Evolutionary conservation across 176 grass and related monocot species (phyloP), one percentile per base, ranked within the genome.

Genomic region (Oryza brachyantha): DNA sequence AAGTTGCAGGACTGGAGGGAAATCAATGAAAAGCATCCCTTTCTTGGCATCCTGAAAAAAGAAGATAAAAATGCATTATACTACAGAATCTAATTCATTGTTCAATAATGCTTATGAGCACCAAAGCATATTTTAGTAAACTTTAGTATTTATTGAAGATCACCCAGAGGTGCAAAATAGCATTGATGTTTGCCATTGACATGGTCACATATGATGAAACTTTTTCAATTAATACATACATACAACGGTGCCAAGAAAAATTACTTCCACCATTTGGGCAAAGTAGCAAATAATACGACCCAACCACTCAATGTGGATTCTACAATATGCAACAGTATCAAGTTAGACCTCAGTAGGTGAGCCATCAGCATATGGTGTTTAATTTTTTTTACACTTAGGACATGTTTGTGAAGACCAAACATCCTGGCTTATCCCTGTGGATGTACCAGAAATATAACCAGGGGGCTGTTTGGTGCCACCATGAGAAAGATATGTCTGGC

Each of bases 1-100:
- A 78, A 93, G 87, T 76, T 93, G 87, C 74, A 93, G 67, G 85
- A 93, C 91, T 76, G 91, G 87, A 66, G 91, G 91, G 28, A 93
- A 93, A 43, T 93, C 91, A 59, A 90, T 90, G 78, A 93, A 93
- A 60, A 90, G 85, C 66, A 90, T 73, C 36, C 91, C 91, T 79
- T 93, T 93, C 85, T 87, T 93, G 28, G 91, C 91, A 83, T 93
- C 91, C 91, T 93, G 84, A 71, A 73, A 89, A 48, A 81, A 67
- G 28, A 27, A 21, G 61, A 54, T 7, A 2, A 71, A 85, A 72
- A 80, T 68, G n/a, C 13, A 65, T 57, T 42, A 76, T 9, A 42
- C 10, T 35, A 32, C 9, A 75, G 40, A 66, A 31, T 48, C 16
- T 42, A 79, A 63, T 61, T 40, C 29, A 37, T n/a, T 17, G 27